Conservation (phyloP, 495 filamentous ascomycete species). For the Penicillium herquei region DNA sequence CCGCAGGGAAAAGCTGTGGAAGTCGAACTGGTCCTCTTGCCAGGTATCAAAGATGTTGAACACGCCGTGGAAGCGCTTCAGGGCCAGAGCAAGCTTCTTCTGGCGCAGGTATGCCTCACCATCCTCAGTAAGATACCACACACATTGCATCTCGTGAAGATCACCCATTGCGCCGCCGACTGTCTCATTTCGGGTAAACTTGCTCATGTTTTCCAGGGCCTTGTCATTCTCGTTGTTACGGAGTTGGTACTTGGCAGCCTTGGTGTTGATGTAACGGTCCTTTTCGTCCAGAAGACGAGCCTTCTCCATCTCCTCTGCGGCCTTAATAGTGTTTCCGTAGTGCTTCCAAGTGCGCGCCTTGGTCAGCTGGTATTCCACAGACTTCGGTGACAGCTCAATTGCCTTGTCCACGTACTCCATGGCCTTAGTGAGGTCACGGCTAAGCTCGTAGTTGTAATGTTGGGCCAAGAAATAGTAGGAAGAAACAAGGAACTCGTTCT, state of each 20-base stretch:
- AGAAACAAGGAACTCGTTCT: conserved; percentile 63
- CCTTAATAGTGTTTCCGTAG: conserved; percentile 73
- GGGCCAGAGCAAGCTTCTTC: conserved; percentile 75
- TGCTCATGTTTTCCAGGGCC: conserved; percentile 82
- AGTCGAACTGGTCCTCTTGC: conserved; percentile 98
- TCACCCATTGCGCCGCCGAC: conserved; percentile 85
- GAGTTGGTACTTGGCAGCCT: conserved; percentile 95
- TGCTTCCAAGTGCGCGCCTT: conserved; percentile 96
- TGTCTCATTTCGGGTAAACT: conserved; percentile 91
- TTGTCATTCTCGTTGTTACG: conserved; percentile 87
- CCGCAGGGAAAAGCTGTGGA: conserved; percentile 92
- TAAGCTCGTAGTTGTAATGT: conserved; percentile 91
- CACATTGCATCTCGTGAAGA: conserved; percentile 96
- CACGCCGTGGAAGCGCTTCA: conserved; percentile 86
- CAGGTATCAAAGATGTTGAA: conserved; percentile 94
- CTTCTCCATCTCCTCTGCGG: conserved; percentile 83
- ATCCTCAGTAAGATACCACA: conserved; percentile 96
- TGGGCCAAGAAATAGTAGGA: conserved; percentile 91
- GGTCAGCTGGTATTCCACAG: conserved; percentile 92
- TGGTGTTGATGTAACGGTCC: conserved; percentile 97
- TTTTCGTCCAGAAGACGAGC: conserved; percentile 79
- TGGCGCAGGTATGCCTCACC: conserved; percentile 86
- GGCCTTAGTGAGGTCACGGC: conserved; percentile 78
- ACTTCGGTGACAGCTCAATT: conserved; percentile 70
- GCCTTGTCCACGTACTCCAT: conserved; percentile 78